phyloP scores from a whole-genome alignment of 2,329 filamentous ascomycete species.

The Claviceps arundinis region DNA sequence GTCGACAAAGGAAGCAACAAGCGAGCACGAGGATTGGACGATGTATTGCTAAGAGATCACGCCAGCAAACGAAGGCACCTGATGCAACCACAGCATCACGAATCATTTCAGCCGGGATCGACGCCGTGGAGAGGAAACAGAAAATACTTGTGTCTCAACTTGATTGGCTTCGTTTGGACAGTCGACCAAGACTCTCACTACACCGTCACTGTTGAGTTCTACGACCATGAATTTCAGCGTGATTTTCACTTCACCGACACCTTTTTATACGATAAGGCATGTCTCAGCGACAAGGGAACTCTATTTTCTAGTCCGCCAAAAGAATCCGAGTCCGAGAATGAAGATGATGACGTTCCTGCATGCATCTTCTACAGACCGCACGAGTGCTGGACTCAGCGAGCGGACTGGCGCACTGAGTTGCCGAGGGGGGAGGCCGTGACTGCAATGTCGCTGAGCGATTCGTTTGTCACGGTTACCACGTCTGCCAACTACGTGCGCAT shows the following conservation, averaged over 20 bases:
- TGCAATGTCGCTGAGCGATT: conserved; percentile 82
- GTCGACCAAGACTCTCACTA: conserved; percentile 88
- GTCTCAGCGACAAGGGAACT: conserved; percentile 70
- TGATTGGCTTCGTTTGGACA: conserved; percentile 93
- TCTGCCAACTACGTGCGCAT: conserved; percentile 79
- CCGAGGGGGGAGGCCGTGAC: conserved; percentile 76
- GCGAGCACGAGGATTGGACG: conserved; percentile 38
- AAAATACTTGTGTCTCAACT: conserved; percentile 83
- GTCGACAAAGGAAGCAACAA: conserved; percentile 41
- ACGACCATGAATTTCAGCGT: conserved; percentile 80
- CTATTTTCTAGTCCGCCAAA: conserved; percentile 71
- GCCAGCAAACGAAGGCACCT: conserved; percentile 37
- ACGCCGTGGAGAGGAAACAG: conserved; percentile 93
- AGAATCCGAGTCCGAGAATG: conserved; percentile 21
- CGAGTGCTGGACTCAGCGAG: conserved; percentile 85
- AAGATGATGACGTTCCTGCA: conserved; percentile 48
- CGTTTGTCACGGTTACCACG: conserved; percentile 82
- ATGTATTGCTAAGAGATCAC: conserved; percentile 27
- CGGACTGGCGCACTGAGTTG: conserved; percentile 82
- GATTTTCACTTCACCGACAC: conserved; percentile 98
- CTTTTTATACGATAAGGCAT: conserved; percentile 91
- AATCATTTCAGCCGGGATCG: conserved; percentile 82
- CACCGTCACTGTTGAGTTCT: conserved; percentile 94
- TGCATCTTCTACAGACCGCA: conserved; percentile 94
- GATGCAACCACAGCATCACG: conserved; percentile 55